These are phyloP conservation scores for Liquidambar formosana DNA, from an alignment of 164 flowering plant species.

Conservation along the genomic window DNA sequence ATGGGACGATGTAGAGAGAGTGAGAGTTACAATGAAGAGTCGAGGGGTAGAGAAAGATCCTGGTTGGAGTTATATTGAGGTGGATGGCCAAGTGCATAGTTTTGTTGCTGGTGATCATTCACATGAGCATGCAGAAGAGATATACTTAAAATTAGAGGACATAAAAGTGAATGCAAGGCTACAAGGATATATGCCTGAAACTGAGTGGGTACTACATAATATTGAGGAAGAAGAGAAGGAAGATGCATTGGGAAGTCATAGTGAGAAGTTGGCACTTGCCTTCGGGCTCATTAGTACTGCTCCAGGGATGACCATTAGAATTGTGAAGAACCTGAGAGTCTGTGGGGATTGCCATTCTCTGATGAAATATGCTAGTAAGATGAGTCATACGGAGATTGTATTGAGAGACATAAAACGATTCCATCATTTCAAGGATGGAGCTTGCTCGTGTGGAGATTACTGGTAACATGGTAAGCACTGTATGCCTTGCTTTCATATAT, in stretches of 20 bases:
- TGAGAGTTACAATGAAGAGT: constrained; percentile 38
- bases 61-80: constrained; percentile 57
- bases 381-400: constrained; percentile 42
- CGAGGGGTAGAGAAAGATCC: constrained; percentile 39
- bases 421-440: constrained; percentile 50
- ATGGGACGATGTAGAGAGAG: constrained; percentile 51
- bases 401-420: constrained; percentile 55
- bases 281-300: constrained; percentile 44
- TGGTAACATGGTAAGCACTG: constrained; percentile 30
- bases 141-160: constrained; percentile 39
- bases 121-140: constrained; percentile 27
- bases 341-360: constrained; percentile 53
- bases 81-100: constrained; percentile 34
- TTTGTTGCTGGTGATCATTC: constrained; percentile 44
- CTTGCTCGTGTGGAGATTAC: constrained; percentile 54
- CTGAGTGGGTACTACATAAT: constrained; percentile 48
- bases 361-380: constrained; percentile 43
- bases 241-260: constrained; percentile 48
- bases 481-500: neutral
- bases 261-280: constrained; percentile 57
- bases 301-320: constrained; percentile 28
- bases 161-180: constrained; percentile 25
- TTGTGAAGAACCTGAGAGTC: constrained; percentile 45
- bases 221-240: constrained; percentile 67
- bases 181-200: constrained; percentile 46